Conservation (phyloP, 2,329 filamentous ascomycete species). For the Botryotinia convoluta region DNA sequence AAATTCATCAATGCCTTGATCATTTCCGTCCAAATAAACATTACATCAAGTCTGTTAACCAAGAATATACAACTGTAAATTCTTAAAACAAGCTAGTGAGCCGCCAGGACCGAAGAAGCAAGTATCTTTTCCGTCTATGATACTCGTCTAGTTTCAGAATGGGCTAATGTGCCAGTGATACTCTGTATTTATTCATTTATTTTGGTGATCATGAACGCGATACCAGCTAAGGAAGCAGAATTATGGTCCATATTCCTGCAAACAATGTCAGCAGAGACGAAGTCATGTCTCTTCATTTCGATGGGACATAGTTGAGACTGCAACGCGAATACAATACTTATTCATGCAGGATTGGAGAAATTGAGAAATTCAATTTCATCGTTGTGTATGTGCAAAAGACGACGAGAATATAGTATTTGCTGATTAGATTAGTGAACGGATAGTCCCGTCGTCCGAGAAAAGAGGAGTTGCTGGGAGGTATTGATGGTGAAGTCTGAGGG, state of each 20-base stretch:
- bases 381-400: not conserved
- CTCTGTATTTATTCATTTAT: not conserved
- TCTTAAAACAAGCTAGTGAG: slow-evolving; percentile 8
- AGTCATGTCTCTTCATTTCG: not conserved
- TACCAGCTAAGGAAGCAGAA: not conserved
- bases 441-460: not conserved
- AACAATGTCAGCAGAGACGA: not conserved
- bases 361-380: not conserved
- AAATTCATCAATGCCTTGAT: not conserved
- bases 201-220: not conserved
- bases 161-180: not conserved
- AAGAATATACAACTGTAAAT: not conserved
- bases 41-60: not conserved
- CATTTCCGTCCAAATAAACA: not conserved
- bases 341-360: not conserved
- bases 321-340: not conserved
- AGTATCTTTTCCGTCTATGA: slow-evolving; percentile 2
- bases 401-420: not conserved
- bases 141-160: slow-evolving; percentile 13
- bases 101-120: not conserved
- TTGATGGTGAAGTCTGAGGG: not conserved
- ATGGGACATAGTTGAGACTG: not conserved
- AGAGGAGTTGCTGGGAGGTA: not conserved
- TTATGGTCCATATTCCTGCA: not conserved
- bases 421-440: not conserved